Base-by-base conservation (phyloP, 768 basidiomycete genomes). In the Naganishia kalamii region DNA sequence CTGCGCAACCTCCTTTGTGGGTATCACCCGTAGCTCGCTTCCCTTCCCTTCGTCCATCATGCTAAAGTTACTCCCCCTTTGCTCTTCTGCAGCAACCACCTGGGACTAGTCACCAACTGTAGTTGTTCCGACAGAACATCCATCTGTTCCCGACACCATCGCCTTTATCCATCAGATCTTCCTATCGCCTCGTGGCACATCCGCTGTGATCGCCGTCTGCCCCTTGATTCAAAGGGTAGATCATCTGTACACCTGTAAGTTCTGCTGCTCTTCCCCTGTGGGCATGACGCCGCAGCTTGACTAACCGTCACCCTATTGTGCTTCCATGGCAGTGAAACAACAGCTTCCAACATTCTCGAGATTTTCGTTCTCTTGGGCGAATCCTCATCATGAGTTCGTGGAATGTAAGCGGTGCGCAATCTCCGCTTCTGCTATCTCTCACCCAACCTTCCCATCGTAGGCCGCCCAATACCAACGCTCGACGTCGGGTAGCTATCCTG, bases 81-180 rank as follows among this genome's bases (percentile, higher is more conserved):
- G 27, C 49, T 29, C 49, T 21, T 33, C 7, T 25, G 25, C 32
- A 33, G 49, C 32, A 7, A 57, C 35, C 23, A 50, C 4, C 29
- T 27, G 48, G 40, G 48, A 50, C 54, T 57, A 57, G 54, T 57
- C 54, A 57, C 54, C 37, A 12, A 57, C 54, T 52, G 51, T 52
- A 52, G 21, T 37, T 54, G 11, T 15, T 40, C 23, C 21, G n/a
- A 41, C 19, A 21, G 60, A 61, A 61, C 43, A 47, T 46, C 60
- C 27, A 46, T 48, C 60, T 44, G 60, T 61, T 46, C 21, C 46
- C 60, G 46, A 32, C 40, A 60, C 37, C 4, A 32, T 5, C 35
- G 10, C 40, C 19, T 4, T 57, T 57, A 57, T n/a, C n/a, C n/a
- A n/a, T 57, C 54, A 52, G 19, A 33, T 57, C 37, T 35, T 40